Evolutionary conservation across 257 asterid species (phyloP).

Genomic region (Przewalskia tangutica): DNA sequence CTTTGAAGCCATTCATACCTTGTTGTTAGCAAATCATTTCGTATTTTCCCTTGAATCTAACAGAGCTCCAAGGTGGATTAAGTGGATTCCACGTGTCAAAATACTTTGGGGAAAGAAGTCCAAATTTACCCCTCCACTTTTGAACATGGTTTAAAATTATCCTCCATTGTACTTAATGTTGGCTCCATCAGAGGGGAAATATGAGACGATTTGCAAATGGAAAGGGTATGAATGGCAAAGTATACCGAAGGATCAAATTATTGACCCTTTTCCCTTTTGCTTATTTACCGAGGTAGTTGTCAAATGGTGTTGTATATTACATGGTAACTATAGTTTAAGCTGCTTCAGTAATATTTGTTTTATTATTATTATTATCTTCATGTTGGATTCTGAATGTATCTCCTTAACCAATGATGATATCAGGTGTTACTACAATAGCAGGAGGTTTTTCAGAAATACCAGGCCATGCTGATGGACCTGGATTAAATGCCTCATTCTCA

Average conservation of each 20-base stretch:
- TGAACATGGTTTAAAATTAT: background rate
- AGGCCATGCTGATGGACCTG: conserved; percentile 67
- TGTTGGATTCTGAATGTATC: background rate
- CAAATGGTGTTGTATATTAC: background rate
- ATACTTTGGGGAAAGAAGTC: background rate
- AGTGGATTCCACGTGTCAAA: background rate
- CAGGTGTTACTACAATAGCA: conserved; percentile 89
- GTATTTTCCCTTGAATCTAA: background rate
- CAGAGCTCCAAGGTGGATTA: background rate
- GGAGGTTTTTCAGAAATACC: conserved; percentile 53
- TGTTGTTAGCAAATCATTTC: background rate
- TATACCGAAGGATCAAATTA: background rate
- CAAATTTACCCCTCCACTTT: background rate
- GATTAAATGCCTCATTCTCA: conserved; percentile 63
- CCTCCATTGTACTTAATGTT: background rate
- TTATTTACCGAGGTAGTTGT: background rate
- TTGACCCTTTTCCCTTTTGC: background rate
- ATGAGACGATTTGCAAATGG: background rate
- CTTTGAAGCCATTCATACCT: background rate
- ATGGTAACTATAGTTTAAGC: background rate
- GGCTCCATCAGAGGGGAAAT: background rate
- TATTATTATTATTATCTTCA: background rate
- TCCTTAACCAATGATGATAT: background rate
- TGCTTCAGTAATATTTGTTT: background rate
- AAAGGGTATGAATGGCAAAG: background rate